Evolutionary conservation across 371 early-diverging fungal genomes (phyloP), one percentile per base, ranked within the genome.

Genomic region (Mortierella sp.): DNA sequence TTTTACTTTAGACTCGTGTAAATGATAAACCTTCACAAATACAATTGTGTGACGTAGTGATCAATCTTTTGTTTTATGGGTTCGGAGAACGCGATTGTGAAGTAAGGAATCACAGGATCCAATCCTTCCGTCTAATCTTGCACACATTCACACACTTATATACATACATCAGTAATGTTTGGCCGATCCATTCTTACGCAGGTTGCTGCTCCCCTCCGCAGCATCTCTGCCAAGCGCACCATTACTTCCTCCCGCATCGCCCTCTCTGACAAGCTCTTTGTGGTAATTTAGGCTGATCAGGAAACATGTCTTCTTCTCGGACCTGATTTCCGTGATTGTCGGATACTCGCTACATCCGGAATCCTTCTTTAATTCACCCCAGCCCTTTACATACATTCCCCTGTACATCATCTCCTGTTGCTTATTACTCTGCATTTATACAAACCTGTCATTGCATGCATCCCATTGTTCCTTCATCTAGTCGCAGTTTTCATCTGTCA

Each of bases 201-300:
- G 66, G 66, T 66, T 30, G 69, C 69, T 59, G 66, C 66, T 26
- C 70, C 78, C 39, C 20, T 71, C 51, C 71, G 77, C 67, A 57
- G 59, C 64, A 60, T 68, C 62, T 67, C 81, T 55, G 71, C 87
- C 43, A 86, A 86, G 66, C 91, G 91, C 75, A 77, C 85, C 70
- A 80, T 91, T 62, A 69, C 78, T 59, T 73, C 89, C 37, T 83
- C 91, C 26, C 84, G 84, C 68, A 84, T 86, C 49, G 85, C 86
- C 68, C 72, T 84, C 59, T 93, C 93, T 20, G 93, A 93, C 72
- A 90, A 91, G 72, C 84, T 93, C 62, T 92, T 91, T 86, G 86
- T 92, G 86, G 93, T 93, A 90, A 66, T 51, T 72, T 32, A 32
- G 47, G 9, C 51, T 9, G 66, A 35, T 40, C 24, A 59, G 30